A percentile compares a stretch with the other conserved stretches of the same genome.
phyloP scores from a whole-genome alignment of 495 filamentous ascomycete species.

The Sordaria brevicollis region DNA sequence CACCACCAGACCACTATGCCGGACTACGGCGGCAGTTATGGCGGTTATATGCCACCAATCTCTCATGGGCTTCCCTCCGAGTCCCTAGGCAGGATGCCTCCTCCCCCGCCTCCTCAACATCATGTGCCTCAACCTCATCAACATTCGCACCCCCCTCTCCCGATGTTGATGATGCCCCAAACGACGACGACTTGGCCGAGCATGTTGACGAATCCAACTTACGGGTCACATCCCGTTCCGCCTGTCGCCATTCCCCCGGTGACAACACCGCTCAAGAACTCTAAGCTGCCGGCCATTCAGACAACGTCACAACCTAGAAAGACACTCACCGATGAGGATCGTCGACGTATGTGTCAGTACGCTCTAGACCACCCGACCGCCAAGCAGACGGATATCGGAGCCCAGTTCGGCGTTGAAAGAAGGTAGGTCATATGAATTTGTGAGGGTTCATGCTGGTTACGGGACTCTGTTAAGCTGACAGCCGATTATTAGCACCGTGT shows the following conservation, averaged over 20 bases:
- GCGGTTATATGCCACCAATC: constrained; percentile 29
- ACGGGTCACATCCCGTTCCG: constrained; percentile 36
- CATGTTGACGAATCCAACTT: constrained; percentile 50
- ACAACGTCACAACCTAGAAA: constrained; percentile 60
- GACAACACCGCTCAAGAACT: constrained; percentile 39
- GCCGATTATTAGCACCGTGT: constrained; percentile 70
- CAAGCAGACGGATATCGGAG: constrained; percentile 98
- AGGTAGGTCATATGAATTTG: constrained; percentile 51
- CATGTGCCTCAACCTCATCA: constrained; percentile 22
- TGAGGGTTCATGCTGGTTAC: neutral
- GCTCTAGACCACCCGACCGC: constrained; percentile 86
- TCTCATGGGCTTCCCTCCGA: constrained; percentile 37
- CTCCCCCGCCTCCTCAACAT: constrained; percentile 28
- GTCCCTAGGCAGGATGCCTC: constrained; percentile 33
- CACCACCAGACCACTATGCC: constrained; percentile 38
- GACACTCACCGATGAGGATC: constrained; percentile 87
- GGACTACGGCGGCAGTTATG: constrained; percentile 30
- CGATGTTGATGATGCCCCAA: constrained; percentile 55
- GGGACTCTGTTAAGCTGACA: constrained; percentile 11
- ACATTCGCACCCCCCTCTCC: constrained; percentile 31
- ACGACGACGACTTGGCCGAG: constrained; percentile 56
- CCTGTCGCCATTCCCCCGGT: constrained; percentile 48
- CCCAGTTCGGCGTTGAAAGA: constrained; percentile 93
- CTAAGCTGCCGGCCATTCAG: constrained; percentile 34
- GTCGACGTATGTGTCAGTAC: constrained; percentile 89